Base-by-base conservation (phyloP, 306 rosid species). In the Vachellia pachyceras region DNA sequence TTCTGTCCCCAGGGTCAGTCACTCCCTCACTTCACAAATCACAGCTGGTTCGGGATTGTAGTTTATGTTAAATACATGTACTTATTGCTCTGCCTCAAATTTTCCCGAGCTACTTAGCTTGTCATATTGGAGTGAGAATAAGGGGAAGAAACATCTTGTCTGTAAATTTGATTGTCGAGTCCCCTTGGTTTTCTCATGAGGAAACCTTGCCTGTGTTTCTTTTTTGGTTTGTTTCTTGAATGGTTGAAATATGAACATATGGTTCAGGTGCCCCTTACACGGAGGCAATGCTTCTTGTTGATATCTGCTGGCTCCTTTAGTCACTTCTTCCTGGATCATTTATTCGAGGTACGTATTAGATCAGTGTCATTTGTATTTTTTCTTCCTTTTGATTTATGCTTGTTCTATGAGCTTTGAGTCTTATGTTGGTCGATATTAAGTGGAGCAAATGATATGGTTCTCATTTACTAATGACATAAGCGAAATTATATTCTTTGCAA, bases 291-390 rank as follows among this genome's bases (percentile, higher is more conserved):
- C 66, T 85, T 92, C 55, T 83, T 87, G 78, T 79, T 92, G 90
- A 42, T 94, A 8, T 84, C 95, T 40, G 98, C 97, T 63, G 98
- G 97, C 49, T 91, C 97, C 80, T 86, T 94, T 8, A 90, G 95
- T 14, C 98, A 94, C 67, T 94, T 94, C 86, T 91, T 92, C 84
- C 88, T 94, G 10, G 98, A 94, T 73, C 82, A 92, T 88, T 89
- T 92, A 46, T 94, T 94, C 79, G 98, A 92, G 97, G 98, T 94
- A 33, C 40, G 68, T 5, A 86, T 76, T 50, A 11, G 39, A 10
- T 69, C 11, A 45, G 67, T 46, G 41, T 42, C 49, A 23, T 54
- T 20, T 47, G 5, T 37, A 25, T 42, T 20, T 14, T 58, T 52
- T 22, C 83, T 49, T 37, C 0, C 36, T 1, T n/a, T 23, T 73